phyloP scores from a whole-genome alignment of 805 yeast species.

The Yamadazyma sp. region DNA sequence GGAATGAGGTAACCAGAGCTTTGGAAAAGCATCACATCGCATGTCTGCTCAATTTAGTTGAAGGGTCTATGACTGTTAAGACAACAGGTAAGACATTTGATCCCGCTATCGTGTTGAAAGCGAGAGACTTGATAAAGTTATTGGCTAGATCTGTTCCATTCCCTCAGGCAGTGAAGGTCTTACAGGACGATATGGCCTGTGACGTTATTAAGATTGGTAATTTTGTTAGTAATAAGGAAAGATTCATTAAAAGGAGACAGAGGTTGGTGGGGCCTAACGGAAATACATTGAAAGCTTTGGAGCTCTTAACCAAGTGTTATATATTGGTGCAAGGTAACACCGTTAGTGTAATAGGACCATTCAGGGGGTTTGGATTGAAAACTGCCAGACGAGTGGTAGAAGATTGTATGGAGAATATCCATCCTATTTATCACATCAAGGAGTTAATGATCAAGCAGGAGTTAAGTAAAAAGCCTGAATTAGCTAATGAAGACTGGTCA shows the following conservation, averaged over 20 bases:
- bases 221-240: constrained; percentile 83
- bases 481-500: constrained; percentile 95
- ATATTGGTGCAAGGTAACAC: constrained; percentile 97
- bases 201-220: constrained; percentile 95
- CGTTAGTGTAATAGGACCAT: constrained; percentile 96
- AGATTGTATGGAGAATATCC: constrained; percentile 95
- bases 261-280: constrained; percentile 96
- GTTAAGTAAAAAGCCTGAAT: constrained; percentile 89
- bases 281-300: constrained; percentile 92
- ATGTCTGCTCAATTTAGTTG: constrained; percentile 87
- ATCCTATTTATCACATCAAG: constrained; percentile 97
- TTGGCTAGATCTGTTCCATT: constrained; percentile 95
- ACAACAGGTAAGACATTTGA: constrained; percentile 95
- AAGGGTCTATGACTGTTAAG: constrained; percentile 95
- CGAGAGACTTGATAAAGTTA: constrained; percentile 90
- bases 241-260: constrained; percentile 94
- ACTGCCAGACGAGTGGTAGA: constrained; percentile 92
- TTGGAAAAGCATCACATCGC: constrained; percentile 71
- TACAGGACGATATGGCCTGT: constrained; percentile 91
- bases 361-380: constrained; percentile 86
- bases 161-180: constrained; percentile 90
- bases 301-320: constrained; percentile 91
- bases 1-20: constrained; percentile 90
- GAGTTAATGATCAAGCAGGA: constrained; percentile 97
- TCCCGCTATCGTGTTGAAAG: constrained; percentile 90